These are phyloP conservation scores for Arachis monticola DNA, from an alignment of 331 rosid species.

Conservation along the genomic window DNA sequence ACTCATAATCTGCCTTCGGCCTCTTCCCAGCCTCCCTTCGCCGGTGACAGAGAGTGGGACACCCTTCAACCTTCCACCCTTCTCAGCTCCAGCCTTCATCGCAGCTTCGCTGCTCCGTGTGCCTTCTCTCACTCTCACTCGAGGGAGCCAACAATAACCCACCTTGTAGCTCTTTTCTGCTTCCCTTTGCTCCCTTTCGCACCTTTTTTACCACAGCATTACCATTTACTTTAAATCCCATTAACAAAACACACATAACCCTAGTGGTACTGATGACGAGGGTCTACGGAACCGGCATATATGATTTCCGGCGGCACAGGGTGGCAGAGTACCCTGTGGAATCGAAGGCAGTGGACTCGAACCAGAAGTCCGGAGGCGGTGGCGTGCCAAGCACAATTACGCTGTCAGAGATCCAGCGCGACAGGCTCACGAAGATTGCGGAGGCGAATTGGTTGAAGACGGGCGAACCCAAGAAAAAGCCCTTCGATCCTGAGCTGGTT, in stretches of 20 bases:
- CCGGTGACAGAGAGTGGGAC: too few species aligned
- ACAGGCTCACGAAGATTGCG: slow-evolving; percentile 88
- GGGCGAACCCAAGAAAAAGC: slow-evolving; percentile 48
- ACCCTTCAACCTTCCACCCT: too few species aligned
- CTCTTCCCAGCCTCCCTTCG: too few species aligned
- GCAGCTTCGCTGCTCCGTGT: too few species aligned
- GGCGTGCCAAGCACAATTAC: slow-evolving; percentile 73
- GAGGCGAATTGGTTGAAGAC: slow-evolving; percentile 70
- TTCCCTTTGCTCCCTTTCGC: too few species aligned
- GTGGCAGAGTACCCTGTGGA: slow-evolving; percentile 94
- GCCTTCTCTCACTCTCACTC: too few species aligned
- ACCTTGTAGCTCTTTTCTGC: too few species aligned
- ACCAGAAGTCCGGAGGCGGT: slow-evolving; percentile 39
- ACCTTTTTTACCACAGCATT: too few species aligned
- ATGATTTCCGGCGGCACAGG: slow-evolving; percentile 90
- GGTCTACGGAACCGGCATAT: slow-evolving; percentile 85
- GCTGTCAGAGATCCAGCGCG: slow-evolving; percentile 84
- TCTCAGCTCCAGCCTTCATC: too few species aligned
- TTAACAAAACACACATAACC: slow-evolving; percentile 38
- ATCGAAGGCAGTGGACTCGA: slow-evolving; percentile 53
- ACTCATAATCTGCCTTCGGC: too few species aligned
- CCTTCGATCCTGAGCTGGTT: slow-evolving; percentile 71
- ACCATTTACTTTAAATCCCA: background rate
- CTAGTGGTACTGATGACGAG: slow-evolving; percentile 58
- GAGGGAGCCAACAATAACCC: too few species aligned